Evolutionary conservation across 148 eudicot genomes (phyloP), one percentile per base, ranked within the genome.

Genomic region (Rheum nobile): DNA sequence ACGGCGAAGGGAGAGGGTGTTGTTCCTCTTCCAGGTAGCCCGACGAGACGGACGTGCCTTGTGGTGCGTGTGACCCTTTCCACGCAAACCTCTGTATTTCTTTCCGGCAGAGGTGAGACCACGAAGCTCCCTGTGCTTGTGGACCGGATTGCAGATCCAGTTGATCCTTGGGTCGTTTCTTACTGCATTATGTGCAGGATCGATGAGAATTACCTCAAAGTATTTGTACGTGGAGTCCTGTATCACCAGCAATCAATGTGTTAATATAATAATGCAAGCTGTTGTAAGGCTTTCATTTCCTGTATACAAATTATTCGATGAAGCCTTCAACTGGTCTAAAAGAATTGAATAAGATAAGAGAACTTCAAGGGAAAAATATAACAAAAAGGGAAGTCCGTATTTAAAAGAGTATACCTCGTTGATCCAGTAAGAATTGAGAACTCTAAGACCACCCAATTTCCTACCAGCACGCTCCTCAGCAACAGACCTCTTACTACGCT

Each of bases 131-230:
- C 39, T 67, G 41, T 67, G 71, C 71, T 67, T 67, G 71, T 67
- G 71, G 41, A 67, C 71, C n/a, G 71, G 71, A 35, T 67, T 67
- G 71, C 71, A 67, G 19, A 67, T 35, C 71, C 72, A 68, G 72
- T 37, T 68, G 72, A 68, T 68, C 26, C 72, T 68, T 37, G 72
- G 72, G 72, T 68, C 43, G 22, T 68, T 68, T 68, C 72, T 68
- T 14, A 68, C 28, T 35, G 43, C 44, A 34, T 35, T 68, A 13
- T 68, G 72, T 35, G 72, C 72, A 68, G 71, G 72, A 19, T 68
- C 72, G 19, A 68, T 37, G 16, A 68, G 44, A 32, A 68, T 37
- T n/a, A 67, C 71, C 42, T 67, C 71, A 5, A 67, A 67, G 71
- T 67, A 67, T n/a, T 67, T 67, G 41, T 31, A 67, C 0, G 71